Evolutionary conservation across 2,329 filamentous ascomycete species (phyloP).

Genomic region (Elsinoe australis): DNA sequence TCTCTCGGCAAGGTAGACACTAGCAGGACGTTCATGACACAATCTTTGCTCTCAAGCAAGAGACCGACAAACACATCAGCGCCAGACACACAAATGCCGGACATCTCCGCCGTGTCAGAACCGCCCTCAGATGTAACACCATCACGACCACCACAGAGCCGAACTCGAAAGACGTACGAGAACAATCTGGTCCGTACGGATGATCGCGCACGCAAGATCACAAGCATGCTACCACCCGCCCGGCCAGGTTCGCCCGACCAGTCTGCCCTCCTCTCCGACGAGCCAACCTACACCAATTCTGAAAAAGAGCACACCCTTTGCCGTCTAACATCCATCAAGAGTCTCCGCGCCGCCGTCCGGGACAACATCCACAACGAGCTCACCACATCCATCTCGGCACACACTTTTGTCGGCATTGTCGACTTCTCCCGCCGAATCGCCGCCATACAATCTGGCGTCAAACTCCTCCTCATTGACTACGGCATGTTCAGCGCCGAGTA

Average conservation of each 20-base stretch:
- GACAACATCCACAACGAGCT: conserved; percentile 75
- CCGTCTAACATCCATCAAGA: conserved; percentile 75
- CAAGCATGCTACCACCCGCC: conserved; percentile 73
- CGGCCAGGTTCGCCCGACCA: conserved; percentile 33
- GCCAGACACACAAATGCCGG: conserved; percentile 26
- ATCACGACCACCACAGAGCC: conserved; percentile 27
- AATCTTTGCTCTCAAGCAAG: conserved; percentile 66
- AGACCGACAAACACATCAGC: conserved; percentile 35
- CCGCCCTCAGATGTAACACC: conserved; percentile 27
- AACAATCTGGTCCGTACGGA: conserved; percentile 90
- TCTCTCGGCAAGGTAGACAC: conserved; percentile 82
- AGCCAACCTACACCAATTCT: conserved; percentile 61
- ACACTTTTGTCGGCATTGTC: conserved; percentile 89
- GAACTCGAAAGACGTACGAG: conserved; percentile 56
- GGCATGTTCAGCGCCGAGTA: conserved; percentile 77
- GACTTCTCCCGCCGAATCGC: conserved; percentile 79
- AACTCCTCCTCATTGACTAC: conserved; percentile 88
- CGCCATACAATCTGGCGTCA: conserved; percentile 89
- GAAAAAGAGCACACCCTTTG: conserved; percentile 64
- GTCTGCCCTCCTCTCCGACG: conserved; percentile 33
- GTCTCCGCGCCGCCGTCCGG: conserved; percentile 72
- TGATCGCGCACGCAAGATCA: conserved; percentile 83
- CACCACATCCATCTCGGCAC: conserved; percentile 76
- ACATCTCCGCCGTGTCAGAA: conserved; percentile 30
- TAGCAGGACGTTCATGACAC: conserved; percentile 88